A percentile compares a stretch with the other conserved stretches of the same genome.
These are phyloP conservation scores for Middelhovenomyces tepae DNA, from an alignment of 805 yeast genomes.

Conservation along the genomic window DNA sequence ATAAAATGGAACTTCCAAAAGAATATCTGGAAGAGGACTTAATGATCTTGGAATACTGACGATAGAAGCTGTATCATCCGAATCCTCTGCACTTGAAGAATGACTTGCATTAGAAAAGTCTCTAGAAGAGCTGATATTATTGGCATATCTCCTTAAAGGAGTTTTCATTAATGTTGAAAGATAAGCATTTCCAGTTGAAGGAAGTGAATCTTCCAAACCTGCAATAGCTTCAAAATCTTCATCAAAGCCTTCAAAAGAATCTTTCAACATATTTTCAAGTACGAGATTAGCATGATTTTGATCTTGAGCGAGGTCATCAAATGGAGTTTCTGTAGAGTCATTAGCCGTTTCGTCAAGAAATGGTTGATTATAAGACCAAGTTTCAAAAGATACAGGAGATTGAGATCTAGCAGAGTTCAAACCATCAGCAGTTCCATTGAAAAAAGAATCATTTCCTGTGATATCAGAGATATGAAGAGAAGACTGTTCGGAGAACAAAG, in stretches of 20 bases:
- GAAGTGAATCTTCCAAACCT: neutral
- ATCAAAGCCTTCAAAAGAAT: constrained; percentile 1
- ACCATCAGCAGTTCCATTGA: too few species aligned
- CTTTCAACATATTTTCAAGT: neutral
- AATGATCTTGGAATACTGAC: constrained; percentile 26
- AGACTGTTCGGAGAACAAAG: too few species aligned
- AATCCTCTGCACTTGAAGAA: neutral
- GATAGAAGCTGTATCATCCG: constrained; percentile 1
- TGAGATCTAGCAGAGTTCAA: too few species aligned
- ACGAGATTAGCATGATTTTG: too few species aligned
- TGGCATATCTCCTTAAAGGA: constrained; percentile 1
- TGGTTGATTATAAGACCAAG: too few species aligned
- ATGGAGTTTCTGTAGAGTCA: too few species aligned
- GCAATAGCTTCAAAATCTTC: neutral
- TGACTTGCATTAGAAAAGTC: constrained; percentile 1
- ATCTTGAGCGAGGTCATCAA: too few species aligned
- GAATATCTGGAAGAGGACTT: constrained; percentile 51
- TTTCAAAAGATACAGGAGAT: too few species aligned
- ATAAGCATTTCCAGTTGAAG: neutral
- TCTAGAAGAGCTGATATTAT: neutral
- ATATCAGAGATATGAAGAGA: too few species aligned
- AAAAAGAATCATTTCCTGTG: too few species aligned
- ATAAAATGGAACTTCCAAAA: constrained; percentile 51
- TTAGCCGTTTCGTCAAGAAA: constrained; percentile 2
- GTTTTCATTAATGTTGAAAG: neutral